phyloP scores from a whole-genome alignment of 164 flowering plant species.

The Aristolochia fimbriata region DNA sequence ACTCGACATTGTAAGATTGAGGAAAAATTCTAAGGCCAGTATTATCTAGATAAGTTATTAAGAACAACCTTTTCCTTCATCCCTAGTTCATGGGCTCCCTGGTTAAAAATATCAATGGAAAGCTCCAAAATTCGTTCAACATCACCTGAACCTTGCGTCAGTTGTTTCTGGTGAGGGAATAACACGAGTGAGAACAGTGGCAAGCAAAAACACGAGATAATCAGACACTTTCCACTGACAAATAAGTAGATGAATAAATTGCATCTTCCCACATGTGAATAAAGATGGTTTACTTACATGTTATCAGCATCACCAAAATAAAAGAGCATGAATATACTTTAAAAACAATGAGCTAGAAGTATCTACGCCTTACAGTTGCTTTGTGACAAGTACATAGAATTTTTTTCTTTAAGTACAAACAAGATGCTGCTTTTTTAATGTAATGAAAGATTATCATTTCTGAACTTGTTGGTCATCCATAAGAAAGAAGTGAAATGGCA shows the following conservation, averaged over 20 bases:
- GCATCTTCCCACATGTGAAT: neutral
- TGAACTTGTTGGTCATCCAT: too few species aligned
- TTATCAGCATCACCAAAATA: too few species aligned
- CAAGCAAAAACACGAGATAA: constrained; percentile 1
- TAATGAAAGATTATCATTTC: too few species aligned
- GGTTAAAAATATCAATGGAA: constrained; percentile 46
- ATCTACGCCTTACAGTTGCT: too few species aligned
- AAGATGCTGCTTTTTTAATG: too few species aligned
- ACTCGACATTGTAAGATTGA: neutral
- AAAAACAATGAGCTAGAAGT: too few species aligned
- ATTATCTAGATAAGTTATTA: neutral
- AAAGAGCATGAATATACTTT: too few species aligned
- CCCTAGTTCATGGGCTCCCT: constrained; percentile 14
- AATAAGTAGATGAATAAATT: constrained; percentile 5
- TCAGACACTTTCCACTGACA: too few species aligned
- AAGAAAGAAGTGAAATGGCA: too few species aligned
- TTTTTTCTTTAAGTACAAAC: too few species aligned
- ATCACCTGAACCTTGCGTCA: constrained; percentile 28
- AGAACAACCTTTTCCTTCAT: constrained; percentile 43
- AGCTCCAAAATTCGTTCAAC: constrained; percentile 44
- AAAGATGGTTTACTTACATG: too few species aligned
- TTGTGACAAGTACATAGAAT: too few species aligned
- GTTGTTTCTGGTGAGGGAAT: constrained; percentile 26
- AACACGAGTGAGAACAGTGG: neutral
- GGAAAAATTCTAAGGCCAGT: neutral